Base-by-base conservation (phyloP, 1,284 basidiomycete species). In the Exobasidium cylindrosporum region DNA sequence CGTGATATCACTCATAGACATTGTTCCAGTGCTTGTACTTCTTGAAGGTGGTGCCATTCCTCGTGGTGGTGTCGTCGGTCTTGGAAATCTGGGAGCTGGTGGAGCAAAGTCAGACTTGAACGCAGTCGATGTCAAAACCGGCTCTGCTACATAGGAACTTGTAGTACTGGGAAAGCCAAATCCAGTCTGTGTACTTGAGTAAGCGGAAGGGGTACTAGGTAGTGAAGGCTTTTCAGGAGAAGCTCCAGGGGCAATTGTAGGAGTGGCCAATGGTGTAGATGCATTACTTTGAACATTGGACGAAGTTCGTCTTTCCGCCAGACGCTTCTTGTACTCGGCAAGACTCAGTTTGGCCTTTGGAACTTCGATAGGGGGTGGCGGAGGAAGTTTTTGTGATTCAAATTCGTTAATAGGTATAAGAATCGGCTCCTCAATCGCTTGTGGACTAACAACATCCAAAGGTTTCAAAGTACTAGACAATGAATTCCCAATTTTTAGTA, bases 241-340 rank as follows among this genome's bases (percentile, higher is more conserved):
- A 45, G 40, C 50, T n/a, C 23, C 29, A 45, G 65, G 56, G 3
- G 54, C 63, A 44, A 60, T 32, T 4, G 66, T 59, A 30, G 58
- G 53, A 17, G 64, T 11, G 3, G 56, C 5, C 13, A 44, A 50
- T 14, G 52, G 45, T n/a, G 43, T 31, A 29, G 0, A 53, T 26
- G 35, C 58, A 35, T 28, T 58, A 7, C 54, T 29, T 1, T 57
- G 45, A 54, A 61, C 66, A 53, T 67, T 66, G 31, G 55, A 67
- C 17, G 72, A 67, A 23, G 73, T 68, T 6, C 73, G 65, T 32
- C 72, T 67, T 56, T 74, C 69, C 2, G 74, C 74, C 5, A 78
- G 64, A 13, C 76, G 71, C 44, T 72, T 72, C 61, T 77, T 78
- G 69, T 78, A 79, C 32, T 79, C 77, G 28, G 77, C 77, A 43